Evolutionary conservation across 179 eudicot species (phyloP).

Genomic region (Amaranthus tricolor): DNA sequence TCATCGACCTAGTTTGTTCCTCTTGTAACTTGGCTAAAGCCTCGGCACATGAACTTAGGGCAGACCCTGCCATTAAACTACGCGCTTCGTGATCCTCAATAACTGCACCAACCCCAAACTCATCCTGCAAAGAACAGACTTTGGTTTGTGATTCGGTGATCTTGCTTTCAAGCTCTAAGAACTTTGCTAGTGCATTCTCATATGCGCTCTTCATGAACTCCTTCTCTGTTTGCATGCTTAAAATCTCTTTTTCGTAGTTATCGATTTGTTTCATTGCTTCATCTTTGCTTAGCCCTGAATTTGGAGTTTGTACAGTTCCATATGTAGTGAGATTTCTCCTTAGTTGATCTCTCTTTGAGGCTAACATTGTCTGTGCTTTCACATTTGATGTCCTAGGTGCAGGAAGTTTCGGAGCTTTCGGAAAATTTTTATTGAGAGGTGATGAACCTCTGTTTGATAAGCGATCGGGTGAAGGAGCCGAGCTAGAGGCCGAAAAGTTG

Average conservation of each 20-base stretch:
- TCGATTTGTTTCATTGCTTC: constrained; percentile 55
- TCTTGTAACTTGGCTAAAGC: constrained; percentile 55
- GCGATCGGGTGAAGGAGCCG: constrained; percentile 33
- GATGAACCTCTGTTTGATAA: constrained; percentile 28
- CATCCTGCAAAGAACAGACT: constrained; percentile 65
- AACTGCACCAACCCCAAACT: constrained; percentile 59
- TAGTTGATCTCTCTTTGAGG: constrained; percentile 49
- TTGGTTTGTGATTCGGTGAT: constrained; percentile 59
- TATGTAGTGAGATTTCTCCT: constrained; percentile 32
- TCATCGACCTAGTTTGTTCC: constrained; percentile 39
- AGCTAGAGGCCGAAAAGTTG: constrained; percentile 18
- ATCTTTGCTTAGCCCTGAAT: constrained; percentile 55
- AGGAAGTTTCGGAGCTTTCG: constrained; percentile 41
- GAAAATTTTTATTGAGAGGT: constrained; percentile 39
- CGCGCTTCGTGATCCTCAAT: constrained; percentile 87
- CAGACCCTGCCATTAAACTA: constrained; percentile 61
- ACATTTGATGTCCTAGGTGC: constrained; percentile 10
- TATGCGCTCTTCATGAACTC: constrained; percentile 68
- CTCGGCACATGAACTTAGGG: constrained; percentile 67
- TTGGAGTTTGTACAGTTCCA: constrained; percentile 9
- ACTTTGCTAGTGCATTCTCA: constrained; percentile 55
- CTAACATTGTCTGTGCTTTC: constrained; percentile 39
- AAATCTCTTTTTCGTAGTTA: constrained; percentile 50
- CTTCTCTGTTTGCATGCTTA: constrained; percentile 59
- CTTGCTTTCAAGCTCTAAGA: constrained; percentile 60